These are phyloP conservation scores for Globisporangium alternatum DNA, from an alignment of 352 stramenopile genomes.

Conservation along the genomic window DNA sequence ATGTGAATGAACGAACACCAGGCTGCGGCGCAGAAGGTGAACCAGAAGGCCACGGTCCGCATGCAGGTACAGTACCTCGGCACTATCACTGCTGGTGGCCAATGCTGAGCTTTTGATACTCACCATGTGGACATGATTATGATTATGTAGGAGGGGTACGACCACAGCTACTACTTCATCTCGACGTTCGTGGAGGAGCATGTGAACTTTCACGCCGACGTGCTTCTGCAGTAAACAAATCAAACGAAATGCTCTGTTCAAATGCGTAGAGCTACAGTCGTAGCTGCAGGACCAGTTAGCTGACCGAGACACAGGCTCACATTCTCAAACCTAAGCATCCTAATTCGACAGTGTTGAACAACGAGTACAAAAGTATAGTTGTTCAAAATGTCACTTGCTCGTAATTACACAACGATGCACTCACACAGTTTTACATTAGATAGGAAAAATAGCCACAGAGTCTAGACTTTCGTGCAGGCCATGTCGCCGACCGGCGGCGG, in stretches of 20 bases:
- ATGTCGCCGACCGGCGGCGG: not conserved
- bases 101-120: not conserved
- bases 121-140: not conserved
- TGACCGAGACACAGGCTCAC: not conserved
- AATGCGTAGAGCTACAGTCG: not conserved
- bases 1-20: slow-evolving; percentile 6
- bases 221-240: slow-evolving; percentile 50
- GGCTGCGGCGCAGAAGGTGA: slow-evolving; percentile 71
- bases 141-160: slow-evolving; percentile 86
- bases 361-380: not conserved
- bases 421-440: slow-evolving; percentile 3
- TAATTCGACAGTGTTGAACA: not conserved
- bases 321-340: not conserved
- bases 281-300: not conserved
- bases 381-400: slow-evolving; percentile 5
- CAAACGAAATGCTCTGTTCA: not conserved
- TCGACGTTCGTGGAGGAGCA: slow-evolving; percentile 95
- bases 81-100: not conserved
- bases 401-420: slow-evolving; percentile 1
- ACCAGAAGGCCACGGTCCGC: slow-evolving; percentile 79
- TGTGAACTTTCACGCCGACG: slow-evolving; percentile 91
- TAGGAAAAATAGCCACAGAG: not conserved
- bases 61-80: slow-evolving; percentile 39
- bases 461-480: slow-evolving; percentile 4
- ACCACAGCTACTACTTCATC: slow-evolving; percentile 99